A percentile compares a stretch with the other conserved stretches of the same genome.
These are phyloP conservation scores for Pseudocercospora ulei DNA, from an alignment of 2,329 filamentous ascomycete species.

Conservation along the genomic window DNA sequence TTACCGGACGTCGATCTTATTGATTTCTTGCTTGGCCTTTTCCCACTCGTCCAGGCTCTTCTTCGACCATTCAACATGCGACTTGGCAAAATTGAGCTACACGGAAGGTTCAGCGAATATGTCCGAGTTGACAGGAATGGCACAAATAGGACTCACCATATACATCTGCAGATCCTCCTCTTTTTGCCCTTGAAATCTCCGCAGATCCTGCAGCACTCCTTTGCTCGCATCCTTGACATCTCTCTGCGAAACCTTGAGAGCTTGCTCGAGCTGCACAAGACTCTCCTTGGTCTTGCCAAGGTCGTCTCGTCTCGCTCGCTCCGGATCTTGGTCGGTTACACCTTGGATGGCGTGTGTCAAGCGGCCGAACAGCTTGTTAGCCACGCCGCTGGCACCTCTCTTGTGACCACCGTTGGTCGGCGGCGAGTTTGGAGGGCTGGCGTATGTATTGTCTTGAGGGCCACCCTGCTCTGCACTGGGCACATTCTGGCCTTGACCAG, in stretches of 20 bases:
- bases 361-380: constrained; percentile 84
- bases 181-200: constrained; percentile 88
- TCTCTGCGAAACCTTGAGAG: constrained; percentile 73
- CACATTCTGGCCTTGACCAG: constrained; percentile 53
- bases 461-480: constrained; percentile 58
- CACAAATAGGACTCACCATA: constrained; percentile 59
- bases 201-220: constrained; percentile 79
- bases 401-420: constrained; percentile 47
- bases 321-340: constrained; percentile 90
- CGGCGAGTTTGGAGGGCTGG: constrained; percentile 26
- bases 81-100: constrained; percentile 82
- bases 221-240: constrained; percentile 89
- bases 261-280: constrained; percentile 78
- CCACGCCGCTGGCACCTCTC: constrained; percentile 78
- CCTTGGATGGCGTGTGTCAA: constrained; percentile 93
- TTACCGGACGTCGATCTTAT: constrained; percentile 59
- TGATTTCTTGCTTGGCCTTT: constrained; percentile 75
- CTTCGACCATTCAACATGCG: constrained; percentile 87
- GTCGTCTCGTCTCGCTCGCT: constrained; percentile 79
- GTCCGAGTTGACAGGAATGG: no score
- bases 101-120: no score
- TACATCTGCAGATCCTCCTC: constrained; percentile 88
- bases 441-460: constrained; percentile 39
- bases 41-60: constrained; percentile 89
- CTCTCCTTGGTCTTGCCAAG: constrained; percentile 93